A percentile compares a stretch with the other conserved stretches of the same genome.
Conservation (phyloP, 805 yeast species). For the Scheffersomyces lignosus region DNA sequence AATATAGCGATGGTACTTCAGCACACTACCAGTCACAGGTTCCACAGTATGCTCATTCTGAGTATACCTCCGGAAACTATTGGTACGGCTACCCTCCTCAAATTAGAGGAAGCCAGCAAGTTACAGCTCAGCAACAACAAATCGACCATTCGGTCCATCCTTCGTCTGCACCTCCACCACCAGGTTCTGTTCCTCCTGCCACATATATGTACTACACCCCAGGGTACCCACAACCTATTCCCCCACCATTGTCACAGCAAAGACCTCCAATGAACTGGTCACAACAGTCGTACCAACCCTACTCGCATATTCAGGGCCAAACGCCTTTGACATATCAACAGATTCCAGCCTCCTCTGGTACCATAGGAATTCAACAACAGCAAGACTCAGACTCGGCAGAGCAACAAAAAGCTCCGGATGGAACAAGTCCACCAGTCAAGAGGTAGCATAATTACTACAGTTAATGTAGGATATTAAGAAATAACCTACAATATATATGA, state of each 20-base stretch:
- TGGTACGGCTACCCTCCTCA: slow-evolving; percentile 15
- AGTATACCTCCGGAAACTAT: slow-evolving; percentile 12
- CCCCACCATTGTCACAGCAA: not conserved
- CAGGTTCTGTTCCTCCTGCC: slow-evolving; percentile 1
- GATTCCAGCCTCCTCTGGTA: not conserved
- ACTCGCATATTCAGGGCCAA: slow-evolving; percentile 32
- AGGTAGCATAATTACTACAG: too few species aligned
- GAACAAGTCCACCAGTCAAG: not conserved
- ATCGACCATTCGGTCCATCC: not conserved
- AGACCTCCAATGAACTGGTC: slow-evolving; percentile 7
- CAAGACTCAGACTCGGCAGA: too few species aligned
- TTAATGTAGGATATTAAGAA: too few species aligned
- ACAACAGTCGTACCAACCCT: slow-evolving; percentile 66
- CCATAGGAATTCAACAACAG: not conserved
- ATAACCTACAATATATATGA: too few species aligned
- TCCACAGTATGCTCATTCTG: slow-evolving; percentile 5
- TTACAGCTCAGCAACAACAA: slow-evolving; percentile 2
- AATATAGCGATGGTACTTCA: slow-evolving; percentile 1
- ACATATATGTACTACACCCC: slow-evolving; percentile 4
- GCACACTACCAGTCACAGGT: not conserved
- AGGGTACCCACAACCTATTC: slow-evolving; percentile 3
- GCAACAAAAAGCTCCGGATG: not conserved
- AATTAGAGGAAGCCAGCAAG: slow-evolving; percentile 1
- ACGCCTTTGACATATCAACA: not conserved
- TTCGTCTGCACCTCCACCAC: slow-evolving; percentile 3